Evolutionary conservation across 352 stramenopile genomes (phyloP).

Genomic region (Thalassiosira sp.): DNA sequence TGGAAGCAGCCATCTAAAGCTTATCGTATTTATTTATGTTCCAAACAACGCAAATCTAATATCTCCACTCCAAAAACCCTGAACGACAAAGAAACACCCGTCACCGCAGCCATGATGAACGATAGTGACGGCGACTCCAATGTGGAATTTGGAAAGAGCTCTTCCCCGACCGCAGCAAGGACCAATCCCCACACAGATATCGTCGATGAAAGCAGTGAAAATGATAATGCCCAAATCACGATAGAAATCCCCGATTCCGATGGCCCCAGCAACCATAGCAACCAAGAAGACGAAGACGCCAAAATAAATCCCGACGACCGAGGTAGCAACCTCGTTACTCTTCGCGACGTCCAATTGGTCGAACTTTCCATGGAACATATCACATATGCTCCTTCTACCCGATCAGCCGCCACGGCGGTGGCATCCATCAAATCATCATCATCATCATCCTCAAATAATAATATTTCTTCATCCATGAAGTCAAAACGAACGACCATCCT

Average conservation of each 20-base stretch:
- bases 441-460: neutral
- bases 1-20: too few species aligned
- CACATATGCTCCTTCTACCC: conserved; percentile 15
- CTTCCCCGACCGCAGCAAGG: too few species aligned
- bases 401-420: neutral
- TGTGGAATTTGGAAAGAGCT: too few species aligned
- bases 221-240: neutral
- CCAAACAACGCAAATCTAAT: too few species aligned
- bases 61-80: too few species aligned
- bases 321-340: neutral
- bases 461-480: neutral
- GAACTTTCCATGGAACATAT: conserved; percentile 18
- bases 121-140: too few species aligned
- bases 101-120: too few species aligned
- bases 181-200: too few species aligned
- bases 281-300: neutral
- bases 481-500: conserved; percentile 48
- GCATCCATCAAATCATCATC: neutral
- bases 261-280: neutral
- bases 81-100: too few species aligned
- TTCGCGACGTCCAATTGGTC: conserved; percentile 2
- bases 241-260: neutral
- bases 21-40: too few species aligned
- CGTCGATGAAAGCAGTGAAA: too few species aligned
- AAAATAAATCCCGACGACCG: neutral